Percentiles rank a stretch among this genome's conserved stretches.
phyloP scores from a whole-genome alignment of 2,329 filamentous ascomycete genomes.

The Penicillium sp. region DNA sequence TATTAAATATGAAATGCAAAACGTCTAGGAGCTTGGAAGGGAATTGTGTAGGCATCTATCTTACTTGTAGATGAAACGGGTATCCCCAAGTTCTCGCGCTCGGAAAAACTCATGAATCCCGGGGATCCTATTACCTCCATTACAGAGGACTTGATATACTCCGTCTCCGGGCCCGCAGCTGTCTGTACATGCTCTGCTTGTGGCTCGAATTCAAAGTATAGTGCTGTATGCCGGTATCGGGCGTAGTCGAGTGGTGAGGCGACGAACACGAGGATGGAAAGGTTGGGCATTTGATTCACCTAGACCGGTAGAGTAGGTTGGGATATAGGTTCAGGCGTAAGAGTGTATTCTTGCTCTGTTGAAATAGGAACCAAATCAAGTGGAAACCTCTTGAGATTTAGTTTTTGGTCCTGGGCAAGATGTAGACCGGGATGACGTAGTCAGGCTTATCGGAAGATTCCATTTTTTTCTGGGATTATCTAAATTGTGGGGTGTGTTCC shows the following conservation, averaged over 20 bases:
- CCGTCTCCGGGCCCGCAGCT: neutral
- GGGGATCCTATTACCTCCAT: constrained; percentile 18
- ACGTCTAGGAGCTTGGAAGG: no score
- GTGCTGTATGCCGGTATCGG: constrained; percentile 20
- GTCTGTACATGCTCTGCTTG: neutral
- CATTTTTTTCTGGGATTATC: neutral
- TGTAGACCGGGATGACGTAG: neutral
- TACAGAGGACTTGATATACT: constrained; percentile 10
- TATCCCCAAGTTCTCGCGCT: constrained; percentile 12
- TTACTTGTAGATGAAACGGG: constrained; percentile 8
- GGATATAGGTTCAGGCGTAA: neutral
- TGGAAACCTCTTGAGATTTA: neutral
- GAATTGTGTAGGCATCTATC: neutral
- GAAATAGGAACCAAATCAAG: neutral
- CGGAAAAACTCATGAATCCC: constrained; percentile 15
- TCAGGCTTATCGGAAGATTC: neutral
- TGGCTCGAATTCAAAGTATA: constrained; percentile 16
- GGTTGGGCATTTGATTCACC: constrained; percentile 13
- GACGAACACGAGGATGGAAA: constrained; percentile 20
- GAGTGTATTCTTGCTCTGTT: neutral
- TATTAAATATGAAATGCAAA: no score
- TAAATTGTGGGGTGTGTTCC: neutral
- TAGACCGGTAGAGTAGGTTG: neutral
- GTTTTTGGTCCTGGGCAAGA: neutral
- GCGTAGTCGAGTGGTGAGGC: constrained; percentile 24